phyloP scores from a whole-genome alignment of 306 rosid genomes.

The Castanea sativa region DNA sequence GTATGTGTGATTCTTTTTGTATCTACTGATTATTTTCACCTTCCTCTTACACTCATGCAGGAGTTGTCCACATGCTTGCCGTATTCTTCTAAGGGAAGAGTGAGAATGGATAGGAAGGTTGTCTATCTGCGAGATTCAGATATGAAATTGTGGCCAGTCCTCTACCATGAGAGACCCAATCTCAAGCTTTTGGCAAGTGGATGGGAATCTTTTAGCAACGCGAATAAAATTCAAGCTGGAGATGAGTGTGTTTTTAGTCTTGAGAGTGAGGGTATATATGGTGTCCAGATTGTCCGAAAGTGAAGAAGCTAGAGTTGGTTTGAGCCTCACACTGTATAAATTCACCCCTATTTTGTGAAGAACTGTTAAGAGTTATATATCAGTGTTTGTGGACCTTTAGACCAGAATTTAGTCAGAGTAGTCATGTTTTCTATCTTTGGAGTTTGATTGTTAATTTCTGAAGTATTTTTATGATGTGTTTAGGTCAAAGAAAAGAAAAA shows the following conservation, averaged over 20 bases:
- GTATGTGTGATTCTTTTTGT: neutral
- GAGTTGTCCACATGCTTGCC: conserved; percentile 40
- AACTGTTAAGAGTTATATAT: neutral
- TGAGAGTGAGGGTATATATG: conserved; percentile 23
- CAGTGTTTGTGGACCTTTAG: neutral
- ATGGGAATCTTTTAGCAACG: conserved; percentile 47
- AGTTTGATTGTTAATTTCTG: no score
- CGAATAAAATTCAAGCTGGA: conserved; percentile 39
- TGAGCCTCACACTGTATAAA: neutral
- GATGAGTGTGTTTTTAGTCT: conserved; percentile 42
- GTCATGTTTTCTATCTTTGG: no score
- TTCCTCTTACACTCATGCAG: conserved; percentile 23
- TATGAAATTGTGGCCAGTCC: conserved; percentile 50
- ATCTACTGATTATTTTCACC: conserved; percentile 7
- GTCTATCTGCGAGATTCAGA: conserved; percentile 44
- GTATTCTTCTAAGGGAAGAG: neutral
- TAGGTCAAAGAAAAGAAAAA: no score
- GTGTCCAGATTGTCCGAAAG: conserved; percentile 23
- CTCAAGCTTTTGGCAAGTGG: conserved; percentile 35
- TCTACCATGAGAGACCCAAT: conserved; percentile 30
- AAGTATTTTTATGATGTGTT: no score
- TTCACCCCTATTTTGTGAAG: neutral
- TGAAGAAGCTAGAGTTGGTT: conserved; percentile 5
- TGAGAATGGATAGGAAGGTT: conserved; percentile 9
- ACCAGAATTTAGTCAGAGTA: no score